A percentile compares a stretch with the other conserved stretches of the same genome.
phyloP scores from a whole-genome alignment of 345 rosid species.

The Citrus mangshanensis region DNA sequence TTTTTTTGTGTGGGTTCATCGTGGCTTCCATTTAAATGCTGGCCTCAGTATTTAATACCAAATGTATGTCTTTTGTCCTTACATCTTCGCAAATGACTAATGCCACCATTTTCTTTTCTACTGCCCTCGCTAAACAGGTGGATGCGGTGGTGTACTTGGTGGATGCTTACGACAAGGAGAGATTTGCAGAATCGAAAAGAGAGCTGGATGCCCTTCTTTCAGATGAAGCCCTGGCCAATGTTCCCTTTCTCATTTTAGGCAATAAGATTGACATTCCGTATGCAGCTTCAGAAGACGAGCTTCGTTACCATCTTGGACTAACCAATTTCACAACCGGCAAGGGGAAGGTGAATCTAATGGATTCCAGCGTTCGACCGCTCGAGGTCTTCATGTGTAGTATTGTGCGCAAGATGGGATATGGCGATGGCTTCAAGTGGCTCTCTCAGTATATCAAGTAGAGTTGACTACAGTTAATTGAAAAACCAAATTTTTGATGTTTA shows the following conservation, averaged over 20 bases:
- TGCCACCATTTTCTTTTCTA: not conserved
- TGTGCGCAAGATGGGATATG: conserved; percentile 62
- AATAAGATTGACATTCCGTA: conserved; percentile 61
- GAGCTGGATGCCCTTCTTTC: conserved; percentile 59
- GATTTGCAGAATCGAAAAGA: conserved; percentile 54
- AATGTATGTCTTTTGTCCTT: not conserved
- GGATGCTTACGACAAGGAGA: conserved; percentile 61
- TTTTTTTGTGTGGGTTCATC: not conserved
- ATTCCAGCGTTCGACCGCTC: conserved; percentile 43
- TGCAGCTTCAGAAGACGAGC: conserved; percentile 56
- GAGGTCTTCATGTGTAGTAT: conserved; percentile 69
- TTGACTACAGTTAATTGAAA: conserved; percentile 5
- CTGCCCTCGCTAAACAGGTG: conserved; percentile 24
- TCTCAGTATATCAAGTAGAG: conserved; percentile 65
- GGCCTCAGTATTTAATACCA: no score
- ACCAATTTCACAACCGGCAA: conserved; percentile 54
- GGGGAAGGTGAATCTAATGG: conserved; percentile 43
- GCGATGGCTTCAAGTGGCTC: conserved; percentile 65
- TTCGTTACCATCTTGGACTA: conserved; percentile 48
- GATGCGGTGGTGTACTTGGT: conserved; percentile 65
- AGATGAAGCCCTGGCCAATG: conserved; percentile 44
- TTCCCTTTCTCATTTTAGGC: conserved; percentile 57
- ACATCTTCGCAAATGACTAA: not conserved
- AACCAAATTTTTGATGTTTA: not conserved
- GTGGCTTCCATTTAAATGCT: not conserved